Evolutionary conservation across 768 basidiomycete species (phyloP), one percentile per base, ranked within the genome.

Genomic region (Collybia mongolica): DNA sequence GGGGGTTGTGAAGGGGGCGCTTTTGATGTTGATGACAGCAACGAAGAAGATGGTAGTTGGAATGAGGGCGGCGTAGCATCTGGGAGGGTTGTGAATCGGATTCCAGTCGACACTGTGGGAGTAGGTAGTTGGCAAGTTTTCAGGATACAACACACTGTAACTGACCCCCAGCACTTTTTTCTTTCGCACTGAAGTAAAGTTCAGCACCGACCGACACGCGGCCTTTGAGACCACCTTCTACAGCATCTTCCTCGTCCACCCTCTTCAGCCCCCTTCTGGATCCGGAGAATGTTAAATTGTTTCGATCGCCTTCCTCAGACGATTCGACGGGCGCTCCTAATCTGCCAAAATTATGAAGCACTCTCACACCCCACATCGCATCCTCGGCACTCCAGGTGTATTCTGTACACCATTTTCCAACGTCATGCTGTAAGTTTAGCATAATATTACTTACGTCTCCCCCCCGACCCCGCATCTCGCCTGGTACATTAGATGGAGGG

Each of bases 341-440:
- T 66, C 79, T 81, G 12, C 94, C 94, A 71, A 97, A 98, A 63
- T 98, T 97, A 63, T 94, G 93, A 43, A 98, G 76, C 15, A 93
- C 79, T 15, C 90, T 80, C 15, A 93, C 66, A 14, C 96, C 96
- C 75, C 85, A 88, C 93, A 98, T 96, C 17, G 86, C 85, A 59
- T 98, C 96, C 57, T 93, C 90, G 1, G 91, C 90, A 56, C 93
- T 94, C 76, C 89, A 98, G 2, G 89, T 90, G 57, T 96, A 98
- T 66, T 98, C 96, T 2, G 89, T 86, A 56, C 91, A 91, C 84
- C 89, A 94, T 57, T 89, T 83, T 2, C 95, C 96, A 7, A 89
- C 81, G 62, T 97, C 93, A 61, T 97, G 94, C 66, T 96, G 93
- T 29, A 98, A 67, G 55, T 82, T 90, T 59, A 98, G 65, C 80